A percentile compares a stretch with the other conserved stretches of the same genome.
Conservation (phyloP, 257 asterid species). For the Verbena officinalis region DNA sequence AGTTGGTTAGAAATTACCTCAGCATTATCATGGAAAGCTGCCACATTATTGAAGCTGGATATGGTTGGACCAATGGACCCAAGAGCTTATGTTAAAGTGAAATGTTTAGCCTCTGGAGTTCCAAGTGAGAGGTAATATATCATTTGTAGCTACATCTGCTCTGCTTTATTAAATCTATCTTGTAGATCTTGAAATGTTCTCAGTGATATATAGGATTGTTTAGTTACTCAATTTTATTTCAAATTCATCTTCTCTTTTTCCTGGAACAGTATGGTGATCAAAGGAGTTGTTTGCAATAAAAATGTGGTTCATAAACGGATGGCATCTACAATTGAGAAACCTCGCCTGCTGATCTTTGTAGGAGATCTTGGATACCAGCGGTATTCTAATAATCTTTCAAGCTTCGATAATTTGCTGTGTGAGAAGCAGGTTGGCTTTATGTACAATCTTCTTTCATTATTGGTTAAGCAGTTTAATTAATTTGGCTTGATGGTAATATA, state of each 20-base stretch:
- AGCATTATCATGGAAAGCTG: conserved; percentile 93
- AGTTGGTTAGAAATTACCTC: conserved; percentile 89
- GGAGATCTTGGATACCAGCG: conserved; percentile 96
- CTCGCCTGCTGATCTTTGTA: conserved; percentile 83
- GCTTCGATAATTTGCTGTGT: no score
- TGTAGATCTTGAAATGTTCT: conserved; percentile 1
- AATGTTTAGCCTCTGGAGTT: conserved; percentile 88
- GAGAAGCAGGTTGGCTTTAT: conserved; percentile 72
- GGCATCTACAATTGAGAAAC: conserved; percentile 80
- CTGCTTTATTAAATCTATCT: conserved; percentile 10
- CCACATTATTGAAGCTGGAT: conserved; percentile 80
- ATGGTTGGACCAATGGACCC: conserved; percentile 99
- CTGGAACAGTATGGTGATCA: conserved; percentile 69
- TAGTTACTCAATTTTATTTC: no score
- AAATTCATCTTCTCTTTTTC: conserved; percentile 8
- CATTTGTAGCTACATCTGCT: no score
- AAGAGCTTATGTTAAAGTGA: conserved; percentile 87
- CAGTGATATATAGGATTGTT: background rate
- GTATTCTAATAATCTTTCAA: conserved; percentile 85
- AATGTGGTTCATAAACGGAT: conserved; percentile 93
- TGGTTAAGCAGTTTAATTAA: no score
- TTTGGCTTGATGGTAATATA: no score
- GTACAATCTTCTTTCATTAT: conserved; percentile 19
- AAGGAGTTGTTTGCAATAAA: conserved; percentile 94
- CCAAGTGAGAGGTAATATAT: conserved; percentile 87